Evolutionary conservation across 148 eudicot genomes (phyloP), one percentile per base, ranked within the genome.

Genomic region (Spergularia marina): DNA sequence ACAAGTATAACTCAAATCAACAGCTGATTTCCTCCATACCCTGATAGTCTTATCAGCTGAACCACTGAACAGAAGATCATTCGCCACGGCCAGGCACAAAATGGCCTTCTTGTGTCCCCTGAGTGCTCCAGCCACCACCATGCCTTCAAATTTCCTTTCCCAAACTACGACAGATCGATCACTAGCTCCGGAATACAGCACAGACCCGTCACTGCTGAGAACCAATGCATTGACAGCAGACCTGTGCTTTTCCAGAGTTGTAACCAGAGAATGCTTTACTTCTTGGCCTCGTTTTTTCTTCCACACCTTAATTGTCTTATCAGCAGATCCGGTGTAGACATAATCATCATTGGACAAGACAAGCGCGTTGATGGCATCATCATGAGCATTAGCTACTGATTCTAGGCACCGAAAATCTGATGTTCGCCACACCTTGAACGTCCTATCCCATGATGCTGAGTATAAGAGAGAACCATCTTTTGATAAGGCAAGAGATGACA

Each of bases 371-470:
- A 93, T 91, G 4, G 98, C 98, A 55, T 93, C 98, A n/a, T 91
- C 96, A 61, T 93, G 98, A 2, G 96, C 98, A 12, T 84, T 84
- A 65, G 82, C 66, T 7, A 85, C 82, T 4, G 98, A 93, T 68
- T 88, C 96, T 18, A 91, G 56, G 76, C 98, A 93, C 74, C 68
- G 79, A 77, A 85, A 91, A 63, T 91, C 89, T 0, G 92, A 76
- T 2, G 86, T 84, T 18, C 82, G 75, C 98, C 98, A 93, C 6
- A 93, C 83, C 70, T 93, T 93, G 69, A 93, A 84, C 20, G 87
- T 84, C 51, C 92, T 83, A 60, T 93, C 98, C 98, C 98, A 93
- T 12, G 98, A 93, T 3, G 76, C 94, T 0, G 98, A 93, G 83
- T 88, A 93, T 23, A 93, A 76, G 1, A 76, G 74, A 3, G 83